Percentiles rank a stretch among this genome's conserved stretches.
phyloP scores from a whole-genome alignment of 495 filamentous ascomycete genomes.

The Aspergillus homomorphus region DNA sequence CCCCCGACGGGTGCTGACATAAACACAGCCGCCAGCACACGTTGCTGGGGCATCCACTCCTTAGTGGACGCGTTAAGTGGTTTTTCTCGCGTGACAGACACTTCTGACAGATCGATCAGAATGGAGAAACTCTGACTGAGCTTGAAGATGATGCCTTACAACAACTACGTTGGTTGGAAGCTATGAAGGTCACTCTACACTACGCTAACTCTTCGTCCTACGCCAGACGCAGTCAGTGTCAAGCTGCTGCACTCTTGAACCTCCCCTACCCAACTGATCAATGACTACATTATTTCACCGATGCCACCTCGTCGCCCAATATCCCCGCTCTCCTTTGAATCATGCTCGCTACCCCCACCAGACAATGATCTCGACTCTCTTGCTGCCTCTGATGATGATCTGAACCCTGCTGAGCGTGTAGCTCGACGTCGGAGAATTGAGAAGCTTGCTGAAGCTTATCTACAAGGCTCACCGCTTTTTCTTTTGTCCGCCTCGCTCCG shows the following conservation, averaged over 20 bases:
- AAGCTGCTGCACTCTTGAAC: conserved; percentile 22
- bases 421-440: conserved; percentile 58
- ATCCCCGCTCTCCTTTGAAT: conserved; percentile 41
- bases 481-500: conserved; percentile 60
- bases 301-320: conserved; percentile 40
- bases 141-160: conserved; percentile 7
- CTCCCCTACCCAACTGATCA: conserved; percentile 8
- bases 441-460: conserved; percentile 54
- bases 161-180: conserved; percentile 15
- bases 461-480: conserved; percentile 54
- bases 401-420: conserved; percentile 42
- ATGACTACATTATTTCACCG: conserved; percentile 18
- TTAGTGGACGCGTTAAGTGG: conserved; percentile 41
- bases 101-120: conserved; percentile 6
- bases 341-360: conserved; percentile 43
- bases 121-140: neutral
- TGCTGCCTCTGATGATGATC: conserved; percentile 58
- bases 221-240: conserved; percentile 20
- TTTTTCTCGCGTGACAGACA: conserved; percentile 28
- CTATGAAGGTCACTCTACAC: conserved; percentile 26
- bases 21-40: conserved; percentile 4
- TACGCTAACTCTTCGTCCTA: neutral
- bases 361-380: conserved; percentile 41
- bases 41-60: conserved; percentile 26
- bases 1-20: conserved; percentile 8